Evolutionary conservation across 2,329 filamentous ascomycete genomes (phyloP).

Genomic region (Ambrosiella beaveri): DNA sequence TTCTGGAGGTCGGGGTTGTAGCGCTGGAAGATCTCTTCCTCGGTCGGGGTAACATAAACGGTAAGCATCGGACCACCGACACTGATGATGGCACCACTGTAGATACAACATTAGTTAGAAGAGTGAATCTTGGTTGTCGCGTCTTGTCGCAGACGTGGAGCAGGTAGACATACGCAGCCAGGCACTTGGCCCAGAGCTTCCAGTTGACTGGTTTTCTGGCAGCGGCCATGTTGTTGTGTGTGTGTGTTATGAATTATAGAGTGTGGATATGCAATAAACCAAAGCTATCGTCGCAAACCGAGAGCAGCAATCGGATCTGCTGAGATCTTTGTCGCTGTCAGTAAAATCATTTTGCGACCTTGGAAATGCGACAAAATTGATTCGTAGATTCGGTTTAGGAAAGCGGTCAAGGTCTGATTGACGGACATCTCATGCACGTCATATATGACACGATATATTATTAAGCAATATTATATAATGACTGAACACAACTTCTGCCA

Average conservation of each 20-base stretch:
- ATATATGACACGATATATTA: background rate
- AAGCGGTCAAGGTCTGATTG: slow-evolving; percentile 4
- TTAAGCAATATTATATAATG: background rate
- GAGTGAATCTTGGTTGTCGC: background rate
- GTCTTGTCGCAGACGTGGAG: background rate
- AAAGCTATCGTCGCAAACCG: background rate
- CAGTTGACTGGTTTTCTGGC: slow-evolving; percentile 20
- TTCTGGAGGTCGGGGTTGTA: slow-evolving; percentile 94
- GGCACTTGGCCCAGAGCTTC: slow-evolving; percentile 51
- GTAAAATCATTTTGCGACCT: slow-evolving; percentile 1
- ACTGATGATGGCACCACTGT: slow-evolving; percentile 52
- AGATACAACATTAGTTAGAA: background rate
- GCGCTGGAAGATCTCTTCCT: slow-evolving; percentile 79
- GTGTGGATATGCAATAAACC: background rate
- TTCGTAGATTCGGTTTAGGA: background rate
- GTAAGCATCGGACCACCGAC: slow-evolving; percentile 77
- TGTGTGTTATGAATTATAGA: background rate
- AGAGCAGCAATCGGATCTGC: background rate
- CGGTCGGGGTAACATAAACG: slow-evolving; percentile 61
- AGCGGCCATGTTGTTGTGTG: background rate
- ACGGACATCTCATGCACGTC: background rate
- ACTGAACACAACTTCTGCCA: background rate
- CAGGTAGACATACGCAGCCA: slow-evolving; percentile 38
- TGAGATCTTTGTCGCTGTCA: background rate
- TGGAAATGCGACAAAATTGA: slow-evolving; percentile 10